Percentiles rank a stretch among this genome's conserved stretches.
These are phyloP conservation scores for Venturia aucupariae DNA, from an alignment of 2,329 filamentous ascomycete species.

Conservation along the genomic window DNA sequence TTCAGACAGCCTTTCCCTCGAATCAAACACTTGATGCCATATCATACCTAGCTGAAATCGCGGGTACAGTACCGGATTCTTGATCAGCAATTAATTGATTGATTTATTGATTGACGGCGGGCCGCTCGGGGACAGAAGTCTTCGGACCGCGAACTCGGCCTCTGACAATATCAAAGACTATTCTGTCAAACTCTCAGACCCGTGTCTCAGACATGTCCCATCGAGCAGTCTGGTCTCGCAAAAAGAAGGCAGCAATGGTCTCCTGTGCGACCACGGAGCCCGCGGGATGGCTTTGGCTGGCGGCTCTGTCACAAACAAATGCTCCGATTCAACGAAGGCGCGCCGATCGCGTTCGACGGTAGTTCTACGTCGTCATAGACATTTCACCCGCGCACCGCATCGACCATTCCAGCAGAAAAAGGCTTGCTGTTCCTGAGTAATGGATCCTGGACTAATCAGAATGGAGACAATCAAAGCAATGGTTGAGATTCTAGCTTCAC, in stretches of 20 bases:
- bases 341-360: neutral
- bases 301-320: neutral
- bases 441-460: neutral
- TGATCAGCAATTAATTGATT: neutral
- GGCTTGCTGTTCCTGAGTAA: neutral
- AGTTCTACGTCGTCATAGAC: conserved; percentile 3
- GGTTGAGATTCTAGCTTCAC: neutral
- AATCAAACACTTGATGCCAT: too few relatives aligned
- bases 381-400: neutral
- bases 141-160: neutral
- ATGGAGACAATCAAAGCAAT: neutral
- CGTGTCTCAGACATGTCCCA: too few relatives aligned
- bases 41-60: too few relatives aligned
- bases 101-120: neutral
- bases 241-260: too few relatives aligned
- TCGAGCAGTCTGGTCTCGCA: neutral
- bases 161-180: neutral
- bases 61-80: too few relatives aligned
- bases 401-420: neutral
- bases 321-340: neutral
- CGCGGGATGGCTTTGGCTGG: neutral
- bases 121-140: neutral
- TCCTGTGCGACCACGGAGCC: neutral
- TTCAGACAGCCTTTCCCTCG: too few relatives aligned
- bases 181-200: neutral